phyloP scores from a whole-genome alignment of 768 basidiomycete species.

The Candolleomyces eurysporus region DNA sequence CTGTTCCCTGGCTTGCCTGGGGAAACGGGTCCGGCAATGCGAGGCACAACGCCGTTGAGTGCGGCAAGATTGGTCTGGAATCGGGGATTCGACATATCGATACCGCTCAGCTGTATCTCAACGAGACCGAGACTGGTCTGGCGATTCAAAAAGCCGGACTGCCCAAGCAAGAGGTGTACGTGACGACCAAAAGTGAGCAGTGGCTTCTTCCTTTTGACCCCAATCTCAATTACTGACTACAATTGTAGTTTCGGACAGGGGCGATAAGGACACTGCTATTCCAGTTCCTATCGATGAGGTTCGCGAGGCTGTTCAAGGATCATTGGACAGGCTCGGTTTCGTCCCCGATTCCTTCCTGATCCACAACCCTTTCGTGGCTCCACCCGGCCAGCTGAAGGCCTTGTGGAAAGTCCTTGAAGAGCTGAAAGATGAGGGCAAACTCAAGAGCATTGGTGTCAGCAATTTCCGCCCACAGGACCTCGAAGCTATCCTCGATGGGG shows the following conservation, averaged over 20 bases:
- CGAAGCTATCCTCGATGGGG: slow-evolving; percentile 38
- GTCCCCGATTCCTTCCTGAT: slow-evolving; percentile 55
- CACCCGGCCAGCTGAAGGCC: slow-evolving; percentile 22
- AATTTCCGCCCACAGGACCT: slow-evolving; percentile 49
- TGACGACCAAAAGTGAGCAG: slow-evolving; percentile 41
- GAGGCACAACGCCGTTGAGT: slow-evolving; percentile 26
- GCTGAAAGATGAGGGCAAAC: slow-evolving; percentile 36
- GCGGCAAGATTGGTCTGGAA: slow-evolving; percentile 28
- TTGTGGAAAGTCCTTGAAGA: slow-evolving; percentile 54
- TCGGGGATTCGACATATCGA: slow-evolving; percentile 51
- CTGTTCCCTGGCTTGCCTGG: slow-evolving; percentile 49
- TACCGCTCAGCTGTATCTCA: slow-evolving; percentile 47
- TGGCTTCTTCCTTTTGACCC: background rate
- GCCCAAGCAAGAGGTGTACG: slow-evolving; percentile 41
- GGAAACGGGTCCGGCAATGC: slow-evolving; percentile 43
- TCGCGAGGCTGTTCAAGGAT: slow-evolving; percentile 37
- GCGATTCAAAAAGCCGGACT: slow-evolving; percentile 32
- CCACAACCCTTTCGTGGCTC: slow-evolving; percentile 37
- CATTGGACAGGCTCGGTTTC: slow-evolving; percentile 44
- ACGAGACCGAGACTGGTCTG: slow-evolving; percentile 42
- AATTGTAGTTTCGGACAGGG: background rate
- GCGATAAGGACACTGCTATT: background rate
- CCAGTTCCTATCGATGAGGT: slow-evolving; percentile 32
- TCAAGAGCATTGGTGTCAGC: slow-evolving; percentile 47
- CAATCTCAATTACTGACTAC: background rate